Evolutionary conservation across 169 alveolate species (phyloP).

Genomic region (Neospora caninum): DNA sequence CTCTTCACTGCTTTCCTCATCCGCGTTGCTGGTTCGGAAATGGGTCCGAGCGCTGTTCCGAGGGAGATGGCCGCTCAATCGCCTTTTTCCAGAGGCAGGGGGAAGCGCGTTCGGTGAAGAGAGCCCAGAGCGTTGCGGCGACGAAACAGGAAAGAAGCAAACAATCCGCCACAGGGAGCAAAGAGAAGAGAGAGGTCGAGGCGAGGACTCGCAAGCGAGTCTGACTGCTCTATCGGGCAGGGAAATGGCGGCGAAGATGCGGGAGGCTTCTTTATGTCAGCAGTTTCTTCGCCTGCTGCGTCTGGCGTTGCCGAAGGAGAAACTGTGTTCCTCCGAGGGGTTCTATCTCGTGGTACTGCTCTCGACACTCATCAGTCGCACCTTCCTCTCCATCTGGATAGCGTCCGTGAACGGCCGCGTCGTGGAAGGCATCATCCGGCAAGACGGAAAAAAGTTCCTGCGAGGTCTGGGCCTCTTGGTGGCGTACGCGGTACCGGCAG

Average conservation of each 20-base stretch:
- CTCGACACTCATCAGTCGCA: conserved; percentile 78
- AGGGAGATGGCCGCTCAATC: neutral
- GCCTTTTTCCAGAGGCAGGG: neutral
- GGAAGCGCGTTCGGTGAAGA: neutral
- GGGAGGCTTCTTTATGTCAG: neutral
- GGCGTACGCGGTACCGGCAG: conserved; percentile 85
- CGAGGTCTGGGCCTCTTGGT: conserved; percentile 72
- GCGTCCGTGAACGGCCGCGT: conserved; percentile 83
- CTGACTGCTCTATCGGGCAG: neutral
- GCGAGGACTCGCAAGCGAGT: neutral
- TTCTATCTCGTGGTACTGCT: conserved; percentile 74
- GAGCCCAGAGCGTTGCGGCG: neutral
- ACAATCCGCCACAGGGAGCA: neutral
- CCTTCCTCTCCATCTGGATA: conserved; percentile 81
- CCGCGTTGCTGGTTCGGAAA: neutral
- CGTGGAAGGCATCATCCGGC: conserved; percentile 82
- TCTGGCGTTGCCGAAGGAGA: conserved; percentile 76
- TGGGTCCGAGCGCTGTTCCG: neutral
- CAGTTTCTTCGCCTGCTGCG: conserved; percentile 53
- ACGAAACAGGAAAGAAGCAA: too few relatives aligned
- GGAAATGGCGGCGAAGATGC: neutral
- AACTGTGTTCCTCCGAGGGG: conserved; percentile 69
- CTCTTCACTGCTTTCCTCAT: neutral
- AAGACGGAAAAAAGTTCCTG: conserved; percentile 74
- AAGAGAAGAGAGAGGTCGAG: neutral